Evolutionary conservation across 257 asterid genomes (phyloP), one percentile per base, ranked within the genome.

Genomic region (Cruciata laevipes): DNA sequence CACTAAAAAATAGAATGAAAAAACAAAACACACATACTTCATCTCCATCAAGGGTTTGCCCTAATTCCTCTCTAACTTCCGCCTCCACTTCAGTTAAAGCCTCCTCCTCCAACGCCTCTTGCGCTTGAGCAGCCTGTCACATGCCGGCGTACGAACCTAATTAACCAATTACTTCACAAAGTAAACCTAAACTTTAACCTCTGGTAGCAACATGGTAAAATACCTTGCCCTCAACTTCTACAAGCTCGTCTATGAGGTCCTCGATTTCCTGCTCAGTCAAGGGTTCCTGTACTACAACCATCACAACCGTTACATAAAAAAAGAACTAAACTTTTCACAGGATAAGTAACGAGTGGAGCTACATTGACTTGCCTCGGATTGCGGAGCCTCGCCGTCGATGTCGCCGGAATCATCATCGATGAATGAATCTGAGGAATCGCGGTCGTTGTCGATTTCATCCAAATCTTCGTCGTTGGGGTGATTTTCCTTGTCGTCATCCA

Each of bases 91-190:
- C 76, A 27, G 80, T 76, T 57, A 93, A 69, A 56, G 96, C 82
- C 81, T 93, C 99, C 77, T 90, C 95, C 84, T 93, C 99, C 59
- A 90, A 81, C 1, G 90, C 70, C 76, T 93, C 99, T 78, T 93
- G 99, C 65, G 96, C 97, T 76, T 88, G 96, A 4, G 99, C 96
- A 79, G 99, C 99, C 99, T 90, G 74, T 42, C 55, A 14, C 63
- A 72, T 61, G 77, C 47, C 62, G 23, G 33, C 27, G 37, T 17
- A 6, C 27, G 0, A 17, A 32, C 20, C 17, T 16, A 7, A 24
- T 7, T 21, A 47, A 20, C 23, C 17, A 7, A 31, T 17, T 42
- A 13, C 11, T 63, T 44, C 24, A 30, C 20, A 65, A 74, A 38
- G 44, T 67, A 49, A 76, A 27, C 37, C 56, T 8, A 63, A 71